phyloP scores from a whole-genome alignment of 495 filamentous ascomycete genomes.

The Acidiella bohemica region DNA sequence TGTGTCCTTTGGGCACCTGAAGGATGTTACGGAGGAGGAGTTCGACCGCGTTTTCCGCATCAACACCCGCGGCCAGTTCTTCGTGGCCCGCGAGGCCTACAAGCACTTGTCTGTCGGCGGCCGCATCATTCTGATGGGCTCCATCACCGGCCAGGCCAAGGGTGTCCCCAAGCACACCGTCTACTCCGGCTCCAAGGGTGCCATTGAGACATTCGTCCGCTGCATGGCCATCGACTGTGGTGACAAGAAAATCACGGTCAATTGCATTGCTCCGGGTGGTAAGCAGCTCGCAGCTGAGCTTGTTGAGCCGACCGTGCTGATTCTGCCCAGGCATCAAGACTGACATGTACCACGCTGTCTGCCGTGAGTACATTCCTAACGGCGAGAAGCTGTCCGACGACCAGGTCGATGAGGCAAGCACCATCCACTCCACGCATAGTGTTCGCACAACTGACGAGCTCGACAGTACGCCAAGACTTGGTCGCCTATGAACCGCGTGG shows the following conservation, averaged over 20 bases:
- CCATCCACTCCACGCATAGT: not conserved
- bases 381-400: constrained; percentile 37
- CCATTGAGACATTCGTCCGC: constrained; percentile 44
- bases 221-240: constrained; percentile 39
- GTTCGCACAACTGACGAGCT: not conserved
- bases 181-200: constrained; percentile 46
- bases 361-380: constrained; percentile 49
- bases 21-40: constrained; percentile 38
- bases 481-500: constrained; percentile 47
- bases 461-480: constrained; percentile 37
- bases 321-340: no score
- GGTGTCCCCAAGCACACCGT: constrained; percentile 50
- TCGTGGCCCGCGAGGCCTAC: constrained; percentile 56
- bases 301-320: no score
- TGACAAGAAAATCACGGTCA: constrained; percentile 48
- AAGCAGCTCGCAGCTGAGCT: no score
- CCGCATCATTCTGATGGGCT: constrained; percentile 49
- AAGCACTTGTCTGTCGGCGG: constrained; percentile 47
- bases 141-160: constrained; percentile 51
- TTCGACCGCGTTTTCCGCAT: constrained; percentile 42
- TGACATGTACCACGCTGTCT: constrained; percentile 55
- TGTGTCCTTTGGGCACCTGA: constrained; percentile 37
- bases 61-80: constrained; percentile 48
- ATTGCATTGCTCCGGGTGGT: constrained; percentile 51
- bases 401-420: constrained; percentile 30